These are phyloP conservation scores for Chondrus crispus DNA, from an alignment of 23 red algal species.

Conservation along the genomic window DNA sequence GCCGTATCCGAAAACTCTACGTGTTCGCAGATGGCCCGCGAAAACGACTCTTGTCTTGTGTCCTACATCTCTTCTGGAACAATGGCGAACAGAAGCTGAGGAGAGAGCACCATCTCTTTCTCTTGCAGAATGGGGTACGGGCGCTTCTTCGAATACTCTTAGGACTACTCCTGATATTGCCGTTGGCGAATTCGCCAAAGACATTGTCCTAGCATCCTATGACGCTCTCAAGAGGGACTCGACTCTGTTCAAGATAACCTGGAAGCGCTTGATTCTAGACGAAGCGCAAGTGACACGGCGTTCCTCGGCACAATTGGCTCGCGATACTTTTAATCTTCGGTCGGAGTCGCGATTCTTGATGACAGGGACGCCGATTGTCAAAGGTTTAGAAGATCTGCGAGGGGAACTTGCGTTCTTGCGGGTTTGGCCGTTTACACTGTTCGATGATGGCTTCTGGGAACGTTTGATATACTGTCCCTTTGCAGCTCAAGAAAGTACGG, in stretches of 20 bases:
- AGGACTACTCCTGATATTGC: neutral
- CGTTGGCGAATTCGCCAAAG: conserved; percentile 33
- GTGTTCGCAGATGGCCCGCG: conserved; percentile 32
- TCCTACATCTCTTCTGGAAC: conserved; percentile 33
- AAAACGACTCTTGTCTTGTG: conserved; percentile 42
- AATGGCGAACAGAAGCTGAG: conserved; percentile 43
- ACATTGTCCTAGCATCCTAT: conserved; percentile 54
- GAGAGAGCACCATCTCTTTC: conserved; percentile 31
- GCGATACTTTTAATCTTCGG: conserved; percentile 53
- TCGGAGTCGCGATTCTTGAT: conserved; percentile 50
- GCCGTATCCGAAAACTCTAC: conserved; percentile 21
- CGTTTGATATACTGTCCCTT: neutral
- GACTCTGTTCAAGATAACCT: conserved; percentile 29
- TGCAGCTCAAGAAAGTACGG: neutral
- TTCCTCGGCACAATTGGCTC: conserved; percentile 42
- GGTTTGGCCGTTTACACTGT: conserved; percentile 55
- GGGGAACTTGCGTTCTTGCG: conserved; percentile 48
- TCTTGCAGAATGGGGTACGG: conserved; percentile 8
- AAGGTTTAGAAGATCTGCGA: conserved; percentile 31
- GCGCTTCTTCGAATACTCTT: neutral
- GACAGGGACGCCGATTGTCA: conserved; percentile 49
- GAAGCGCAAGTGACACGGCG: conserved; percentile 63
- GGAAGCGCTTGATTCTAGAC: conserved; percentile 54
- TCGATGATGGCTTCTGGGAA: conserved; percentile 59
- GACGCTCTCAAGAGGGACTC: conserved; percentile 23